Conservation (phyloP, 164 flowering plant genomes). For the Buxus sempervirens region DNA sequence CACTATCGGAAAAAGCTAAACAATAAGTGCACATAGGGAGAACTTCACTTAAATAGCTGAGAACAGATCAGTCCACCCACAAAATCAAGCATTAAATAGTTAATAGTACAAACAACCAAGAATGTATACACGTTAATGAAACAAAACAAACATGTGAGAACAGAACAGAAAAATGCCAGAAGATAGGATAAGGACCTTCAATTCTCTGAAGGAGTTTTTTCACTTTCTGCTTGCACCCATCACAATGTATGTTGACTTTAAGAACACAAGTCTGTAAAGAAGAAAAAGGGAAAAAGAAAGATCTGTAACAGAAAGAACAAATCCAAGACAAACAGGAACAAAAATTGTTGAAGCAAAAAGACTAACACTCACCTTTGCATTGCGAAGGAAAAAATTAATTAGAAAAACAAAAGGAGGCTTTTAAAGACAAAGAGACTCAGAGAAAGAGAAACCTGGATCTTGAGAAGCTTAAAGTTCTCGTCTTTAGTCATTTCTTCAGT, state of each 20-base stretch:
- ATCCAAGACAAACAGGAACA: conserved; percentile 13
- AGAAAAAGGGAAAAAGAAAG: too few species aligned
- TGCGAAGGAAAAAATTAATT: background rate
- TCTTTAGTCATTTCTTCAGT: conserved; percentile 62
- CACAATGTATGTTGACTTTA: conserved; percentile 62
- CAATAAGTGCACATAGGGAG: background rate
- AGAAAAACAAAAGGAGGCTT: background rate
- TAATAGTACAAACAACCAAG: too few species aligned
- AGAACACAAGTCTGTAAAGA: conserved; percentile 51
- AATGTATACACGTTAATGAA: background rate
- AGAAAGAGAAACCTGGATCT: conserved; percentile 60
- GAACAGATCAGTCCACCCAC: background rate
- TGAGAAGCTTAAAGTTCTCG: conserved; percentile 79
- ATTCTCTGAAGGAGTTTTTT: conserved; percentile 68
- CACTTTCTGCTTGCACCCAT: conserved; percentile 73
- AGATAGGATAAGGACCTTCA: conserved; percentile 37
- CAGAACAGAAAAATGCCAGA: background rate
- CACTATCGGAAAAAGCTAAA: background rate
- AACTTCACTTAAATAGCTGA: background rate
- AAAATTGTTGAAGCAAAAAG: conserved; percentile 16
- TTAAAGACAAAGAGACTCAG: conserved; percentile 5
- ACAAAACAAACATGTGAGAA: background rate
- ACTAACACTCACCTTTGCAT: conserved; percentile 13
- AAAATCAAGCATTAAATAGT: background rate
- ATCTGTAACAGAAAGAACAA: background rate